These are phyloP conservation scores for Talaromyces sp. DNA, from an alignment of 2,329 filamentous ascomycete genomes.

Conservation along the genomic window DNA sequence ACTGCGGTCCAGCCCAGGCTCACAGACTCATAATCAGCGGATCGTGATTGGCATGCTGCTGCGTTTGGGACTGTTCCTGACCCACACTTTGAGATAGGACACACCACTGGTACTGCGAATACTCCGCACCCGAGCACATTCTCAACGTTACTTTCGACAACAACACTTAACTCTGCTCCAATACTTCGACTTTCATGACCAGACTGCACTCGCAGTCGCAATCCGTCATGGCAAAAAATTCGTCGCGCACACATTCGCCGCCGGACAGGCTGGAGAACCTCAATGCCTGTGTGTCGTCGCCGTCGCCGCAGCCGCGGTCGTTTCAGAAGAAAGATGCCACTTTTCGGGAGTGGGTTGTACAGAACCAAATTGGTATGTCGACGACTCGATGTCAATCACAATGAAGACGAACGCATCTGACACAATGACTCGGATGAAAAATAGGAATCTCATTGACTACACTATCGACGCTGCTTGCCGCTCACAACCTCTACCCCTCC, in stretches of 20 bases:
- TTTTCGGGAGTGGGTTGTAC: slow-evolving; percentile 62
- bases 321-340: slow-evolving; percentile 35
- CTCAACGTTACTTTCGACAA: not conserved
- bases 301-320: slow-evolving; percentile 25
- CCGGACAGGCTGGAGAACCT: slow-evolving; percentile 29
- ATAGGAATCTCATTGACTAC: slow-evolving; percentile 81
- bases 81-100: slow-evolving; percentile 3
- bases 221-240: slow-evolving; percentile 36
- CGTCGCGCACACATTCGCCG: slow-evolving; percentile 27
- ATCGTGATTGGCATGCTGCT: slow-evolving; percentile 8
- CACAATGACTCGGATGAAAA: not conserved
- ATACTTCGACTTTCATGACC: not conserved
- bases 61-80: slow-evolving; percentile 9
- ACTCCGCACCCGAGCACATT: slow-evolving; percentile 11
- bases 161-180: not conserved
- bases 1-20: not conserved
- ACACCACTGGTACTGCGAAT: not conserved
- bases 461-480: slow-evolving; percentile 74
- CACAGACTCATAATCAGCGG: not conserved
- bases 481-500: slow-evolving; percentile 78
- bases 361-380: slow-evolving; percentile 74
- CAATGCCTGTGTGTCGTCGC: slow-evolving; percentile 41
- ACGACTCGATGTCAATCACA: not conserved
- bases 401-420: not conserved
- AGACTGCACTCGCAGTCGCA: slow-evolving; percentile 5